Conservation (phyloP, 179 eudicot genomes). For the Silene coronaria region DNA sequence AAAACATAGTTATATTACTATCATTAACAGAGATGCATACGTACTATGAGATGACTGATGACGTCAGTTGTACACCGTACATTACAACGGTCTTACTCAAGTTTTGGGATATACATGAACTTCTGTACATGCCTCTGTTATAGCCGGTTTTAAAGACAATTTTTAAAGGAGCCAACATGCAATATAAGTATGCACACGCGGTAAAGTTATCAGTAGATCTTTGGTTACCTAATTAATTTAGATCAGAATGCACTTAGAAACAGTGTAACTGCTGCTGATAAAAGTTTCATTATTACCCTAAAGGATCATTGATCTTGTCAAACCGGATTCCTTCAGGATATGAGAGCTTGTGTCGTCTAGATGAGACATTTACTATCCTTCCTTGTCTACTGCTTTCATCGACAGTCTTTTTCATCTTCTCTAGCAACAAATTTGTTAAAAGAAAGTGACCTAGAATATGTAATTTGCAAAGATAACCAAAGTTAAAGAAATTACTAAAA, state of each 20-base stretch:
- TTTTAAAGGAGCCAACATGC: background rate
- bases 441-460: slow-evolving; percentile 62
- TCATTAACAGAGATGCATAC: too few species aligned
- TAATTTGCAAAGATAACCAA: slow-evolving; percentile 2
- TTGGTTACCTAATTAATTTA: background rate
- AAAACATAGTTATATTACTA: too few species aligned
- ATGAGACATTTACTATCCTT: slow-evolving; percentile 69
- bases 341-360: slow-evolving; percentile 35
- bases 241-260: background rate
- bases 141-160: background rate
- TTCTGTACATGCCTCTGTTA: background rate
- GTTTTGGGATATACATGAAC: background rate
- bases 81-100: too few species aligned
- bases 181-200: too few species aligned
- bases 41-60: too few species aligned
- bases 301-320: slow-evolving; percentile 29
- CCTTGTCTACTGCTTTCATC: slow-evolving; percentile 42
- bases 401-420: slow-evolving; percentile 54
- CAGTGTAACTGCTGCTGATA: background rate
- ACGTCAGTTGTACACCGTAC: too few species aligned
- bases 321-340: slow-evolving; percentile 45
- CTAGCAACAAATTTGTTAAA: slow-evolving; percentile 52
- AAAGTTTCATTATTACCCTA: slow-evolving; percentile 23
- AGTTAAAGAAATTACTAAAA: background rate
- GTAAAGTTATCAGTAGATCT: background rate